Evolutionary conservation across 2,329 filamentous ascomycete species (phyloP), one percentile per base, ranked within the genome.

Genomic region (Aspergillus quadrilineatus): DNA sequence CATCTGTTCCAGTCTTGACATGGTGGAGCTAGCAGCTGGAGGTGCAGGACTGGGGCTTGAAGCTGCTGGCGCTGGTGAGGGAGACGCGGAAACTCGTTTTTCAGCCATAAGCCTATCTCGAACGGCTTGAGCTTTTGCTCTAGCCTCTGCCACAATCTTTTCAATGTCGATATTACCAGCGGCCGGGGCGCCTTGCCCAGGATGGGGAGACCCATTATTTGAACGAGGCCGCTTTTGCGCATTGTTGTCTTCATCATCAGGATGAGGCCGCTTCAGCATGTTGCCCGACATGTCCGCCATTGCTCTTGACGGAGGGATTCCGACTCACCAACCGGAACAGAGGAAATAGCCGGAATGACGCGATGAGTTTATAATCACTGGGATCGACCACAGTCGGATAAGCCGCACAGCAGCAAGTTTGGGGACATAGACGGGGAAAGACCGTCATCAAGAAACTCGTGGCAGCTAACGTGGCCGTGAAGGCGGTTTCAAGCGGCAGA

Each of bases 1-100:
- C 69, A 95, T 82, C 43, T 89, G 87, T 47, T 90, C 90, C 62
- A 93, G 84, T 80, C 73, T 90, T 81, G 68, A 87, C 80, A 61
- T 83, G 81, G 67, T 83, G 22, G 75, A 60, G 45, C 66, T 65
- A 29, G 70, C 50, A 30, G 68, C 56, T n/a, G 74, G 59, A 32
- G 73, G 66, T 36, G 67, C 63, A 44, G 71, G 69, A 50, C 69
- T 69, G 29, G 72, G 63, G 82, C 65, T 67, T 55, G 70, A 65
- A 43, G 65, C 63, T 36, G 66, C 58, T 47, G 70, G 61, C 28
- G 62, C 60, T 39, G 65, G 56, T 4, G 56, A 56, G 36, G 54
- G 57, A 28, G 49, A 45, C n/a, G 50, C 44, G n/a, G 55, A 60
- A 56, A 61, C 65, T 60, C 71, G 69, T 63, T 65, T 70, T 47